Percentiles rank a stretch among this genome's conserved stretches.
Evolutionary conservation across 2,329 filamentous ascomycete species (phyloP).

Genomic region (Scedosporium boydii): DNA sequence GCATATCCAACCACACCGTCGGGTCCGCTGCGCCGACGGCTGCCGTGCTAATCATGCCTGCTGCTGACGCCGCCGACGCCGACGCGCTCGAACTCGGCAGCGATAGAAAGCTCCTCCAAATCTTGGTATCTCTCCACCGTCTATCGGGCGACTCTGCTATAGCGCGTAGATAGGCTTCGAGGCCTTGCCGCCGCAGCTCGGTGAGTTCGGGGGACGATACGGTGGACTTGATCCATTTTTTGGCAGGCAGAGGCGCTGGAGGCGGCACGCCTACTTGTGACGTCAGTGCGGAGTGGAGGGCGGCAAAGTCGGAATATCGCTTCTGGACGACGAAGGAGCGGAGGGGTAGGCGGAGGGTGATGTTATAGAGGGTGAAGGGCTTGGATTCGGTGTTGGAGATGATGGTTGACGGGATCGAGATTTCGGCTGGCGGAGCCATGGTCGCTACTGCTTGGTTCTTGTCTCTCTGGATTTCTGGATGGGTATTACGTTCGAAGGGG

Average conservation of each 20-base stretch:
- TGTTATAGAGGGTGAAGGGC: slow-evolving; percentile 69
- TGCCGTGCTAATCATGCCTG: slow-evolving; percentile 30
- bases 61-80: slow-evolving; percentile 38
- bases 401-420: slow-evolving; percentile 58
- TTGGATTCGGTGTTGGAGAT: slow-evolving; percentile 47
- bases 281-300: slow-evolving; percentile 54
- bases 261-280: slow-evolving; percentile 52
- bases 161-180: slow-evolving; percentile 63
- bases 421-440: slow-evolving; percentile 58
- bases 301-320: slow-evolving; percentile 71
- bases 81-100: slow-evolving; percentile 46
- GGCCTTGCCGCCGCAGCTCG: slow-evolving; percentile 55
- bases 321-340: slow-evolving; percentile 68
- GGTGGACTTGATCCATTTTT: slow-evolving; percentile 70
- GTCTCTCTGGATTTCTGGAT: neutral
- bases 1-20: slow-evolving; percentile 66
- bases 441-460: slow-evolving; percentile 7
- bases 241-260: slow-evolving; percentile 58
- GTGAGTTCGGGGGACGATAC: slow-evolving; percentile 60
- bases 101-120: slow-evolving; percentile 66
- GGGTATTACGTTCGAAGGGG: neutral
- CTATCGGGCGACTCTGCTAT: slow-evolving; percentile 67
- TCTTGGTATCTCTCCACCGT: slow-evolving; percentile 63
- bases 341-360: slow-evolving; percentile 66
- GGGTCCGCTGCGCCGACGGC: slow-evolving; percentile 42